Conservation (phyloP, 164 flowering plant species). For the Platanus orientalis region DNA sequence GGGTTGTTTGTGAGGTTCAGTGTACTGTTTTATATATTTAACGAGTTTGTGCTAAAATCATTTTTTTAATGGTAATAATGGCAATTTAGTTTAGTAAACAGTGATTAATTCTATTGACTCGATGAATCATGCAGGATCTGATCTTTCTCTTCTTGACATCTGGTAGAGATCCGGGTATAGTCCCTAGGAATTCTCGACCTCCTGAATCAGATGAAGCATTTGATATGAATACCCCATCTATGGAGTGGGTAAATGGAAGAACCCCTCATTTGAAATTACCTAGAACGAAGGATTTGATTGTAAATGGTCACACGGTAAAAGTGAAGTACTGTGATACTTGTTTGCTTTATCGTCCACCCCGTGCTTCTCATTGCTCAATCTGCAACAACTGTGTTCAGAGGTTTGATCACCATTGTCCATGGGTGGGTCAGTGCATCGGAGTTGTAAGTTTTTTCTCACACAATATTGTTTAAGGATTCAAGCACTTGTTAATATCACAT, state of each 20-base stretch:
- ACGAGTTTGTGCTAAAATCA: too few relatives aligned
- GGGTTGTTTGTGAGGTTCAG: too few relatives aligned
- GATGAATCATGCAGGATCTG: slow-evolving; percentile 59
- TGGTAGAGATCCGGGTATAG: slow-evolving; percentile 89
- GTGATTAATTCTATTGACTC: background rate
- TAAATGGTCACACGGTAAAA: slow-evolving; percentile 66
- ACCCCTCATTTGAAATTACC: slow-evolving; percentile 61
- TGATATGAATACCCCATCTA: slow-evolving; percentile 54
- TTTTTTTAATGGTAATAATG: too few relatives aligned
- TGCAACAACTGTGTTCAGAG: slow-evolving; percentile 96
- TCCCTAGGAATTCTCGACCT: slow-evolving; percentile 67
- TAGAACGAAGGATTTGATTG: slow-evolving; percentile 58
- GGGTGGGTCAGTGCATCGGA: slow-evolving; percentile 99
- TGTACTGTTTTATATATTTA: too few relatives aligned
- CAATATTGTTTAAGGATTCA: background rate
- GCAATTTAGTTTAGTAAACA: background rate
- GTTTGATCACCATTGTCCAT: slow-evolving; percentile 97
- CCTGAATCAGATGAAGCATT: slow-evolving; percentile 63
- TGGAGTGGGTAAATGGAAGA: slow-evolving; percentile 73
- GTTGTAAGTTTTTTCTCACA: slow-evolving; percentile 47
- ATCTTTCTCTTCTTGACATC: slow-evolving; percentile 74
- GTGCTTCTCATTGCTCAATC: slow-evolving; percentile 92
- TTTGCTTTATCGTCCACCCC: slow-evolving; percentile 80
- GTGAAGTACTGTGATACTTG: slow-evolving; percentile 93
- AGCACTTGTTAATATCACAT: background rate